Evolutionary conservation across 331 rosid genomes (phyloP).

Genomic region (Quercus phellos): DNA sequence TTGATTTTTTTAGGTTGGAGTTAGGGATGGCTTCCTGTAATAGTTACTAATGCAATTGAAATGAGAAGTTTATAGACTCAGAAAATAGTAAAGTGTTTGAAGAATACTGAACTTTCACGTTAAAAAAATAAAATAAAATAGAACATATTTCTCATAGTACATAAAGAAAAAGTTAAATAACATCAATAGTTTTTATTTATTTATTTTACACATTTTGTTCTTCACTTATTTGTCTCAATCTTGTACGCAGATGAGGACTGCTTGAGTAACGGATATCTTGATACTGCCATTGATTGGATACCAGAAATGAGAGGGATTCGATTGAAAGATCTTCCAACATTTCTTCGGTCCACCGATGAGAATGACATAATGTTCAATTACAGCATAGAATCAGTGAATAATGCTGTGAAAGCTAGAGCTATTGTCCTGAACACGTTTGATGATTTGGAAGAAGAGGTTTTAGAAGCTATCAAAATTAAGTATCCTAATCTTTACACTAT

Average conservation of each 20-base stretch:
- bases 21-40: no score
- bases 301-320: constrained; percentile 26
- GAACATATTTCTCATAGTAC: no score
- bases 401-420: constrained; percentile 22
- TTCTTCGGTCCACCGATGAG: constrained; percentile 19
- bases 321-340: constrained; percentile 31
- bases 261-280: constrained; percentile 23
- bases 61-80: no score
- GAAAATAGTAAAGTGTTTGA: no score
- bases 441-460: constrained; percentile 29
- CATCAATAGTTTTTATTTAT: no score
- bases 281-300: constrained; percentile 34
- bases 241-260: constrained; percentile 19
- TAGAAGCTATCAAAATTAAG: constrained; percentile 18
- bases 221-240: background rate
- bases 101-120: no score
- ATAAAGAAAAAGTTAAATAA: no score
- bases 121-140: no score
- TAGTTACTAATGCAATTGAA: no score
- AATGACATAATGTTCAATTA: constrained; percentile 26
- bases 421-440: constrained; percentile 29
- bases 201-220: no score
- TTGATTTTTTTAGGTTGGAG: no score
- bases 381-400: constrained; percentile 14
- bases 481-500: constrained; percentile 27